Percentiles rank a stretch among this genome's conserved stretches.
Evolutionary conservation across 805 yeast species (phyloP).

Genomic region (Ogataea pignaliae): DNA sequence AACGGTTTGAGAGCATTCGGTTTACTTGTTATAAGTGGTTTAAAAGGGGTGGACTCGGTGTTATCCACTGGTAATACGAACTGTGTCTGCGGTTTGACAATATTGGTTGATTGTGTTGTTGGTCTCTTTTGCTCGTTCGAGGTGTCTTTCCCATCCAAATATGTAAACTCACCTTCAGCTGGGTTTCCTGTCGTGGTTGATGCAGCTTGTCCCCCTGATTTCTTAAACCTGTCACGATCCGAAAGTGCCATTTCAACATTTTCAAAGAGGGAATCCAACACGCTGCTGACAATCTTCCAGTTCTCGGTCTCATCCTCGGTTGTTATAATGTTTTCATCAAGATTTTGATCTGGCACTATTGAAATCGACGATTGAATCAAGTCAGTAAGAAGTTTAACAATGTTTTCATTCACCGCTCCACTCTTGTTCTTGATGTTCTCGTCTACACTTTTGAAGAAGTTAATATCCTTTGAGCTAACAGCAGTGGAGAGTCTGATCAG

Average conservation of each 20-base stretch:
- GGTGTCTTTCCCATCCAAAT: slow-evolving; percentile 50
- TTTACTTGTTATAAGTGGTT: slow-evolving; percentile 64
- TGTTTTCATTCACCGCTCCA: slow-evolving; percentile 35
- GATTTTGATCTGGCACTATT: slow-evolving; percentile 21
- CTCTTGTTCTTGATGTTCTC: slow-evolving; percentile 37
- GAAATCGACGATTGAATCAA: slow-evolving; percentile 29
- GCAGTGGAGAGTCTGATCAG: slow-evolving; percentile 65
- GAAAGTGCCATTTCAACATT: slow-evolving; percentile 70
- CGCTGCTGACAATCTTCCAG: slow-evolving; percentile 61
- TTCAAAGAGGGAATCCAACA: slow-evolving; percentile 70
- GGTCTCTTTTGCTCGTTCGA: slow-evolving; percentile 10
- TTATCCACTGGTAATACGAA: slow-evolving; percentile 61
- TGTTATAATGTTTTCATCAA: slow-evolving; percentile 23
- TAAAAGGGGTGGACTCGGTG: slow-evolving; percentile 65
- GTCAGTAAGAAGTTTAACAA: slow-evolving; percentile 44
- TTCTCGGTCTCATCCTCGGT: slow-evolving; percentile 34
- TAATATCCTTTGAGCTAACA: slow-evolving; percentile 75
- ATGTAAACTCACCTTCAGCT: slow-evolving; percentile 33
- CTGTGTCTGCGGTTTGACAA: slow-evolving; percentile 60
- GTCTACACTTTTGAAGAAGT: slow-evolving; percentile 66
- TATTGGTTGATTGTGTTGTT: slow-evolving; percentile 10
- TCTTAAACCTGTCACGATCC: slow-evolving; percentile 26
- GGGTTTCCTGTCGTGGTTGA: neutral
- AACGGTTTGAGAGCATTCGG: slow-evolving; percentile 64
- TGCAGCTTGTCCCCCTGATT: neutral